Conservation (phyloP, 202 grass and related monocot species). For the Alloteropsis angusta region DNA sequence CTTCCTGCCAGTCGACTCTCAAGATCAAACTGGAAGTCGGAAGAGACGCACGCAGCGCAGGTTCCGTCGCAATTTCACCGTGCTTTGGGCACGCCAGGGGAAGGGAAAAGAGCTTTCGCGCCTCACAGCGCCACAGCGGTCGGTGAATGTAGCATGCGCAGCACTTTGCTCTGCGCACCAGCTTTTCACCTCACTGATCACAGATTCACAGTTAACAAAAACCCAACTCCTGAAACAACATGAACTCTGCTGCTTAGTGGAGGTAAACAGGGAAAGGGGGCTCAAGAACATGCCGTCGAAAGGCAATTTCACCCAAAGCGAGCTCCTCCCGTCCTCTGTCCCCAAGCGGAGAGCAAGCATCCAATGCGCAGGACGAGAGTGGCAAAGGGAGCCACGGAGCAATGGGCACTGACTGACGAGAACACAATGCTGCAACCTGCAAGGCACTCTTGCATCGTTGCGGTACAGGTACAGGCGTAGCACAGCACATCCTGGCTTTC, state of each 20-base stretch:
- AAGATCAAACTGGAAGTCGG: neutral
- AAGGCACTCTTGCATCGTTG: neutral
- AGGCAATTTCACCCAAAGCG: neutral
- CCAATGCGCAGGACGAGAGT: slow-evolving; percentile 12
- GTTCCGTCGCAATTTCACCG: neutral
- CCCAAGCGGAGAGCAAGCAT: slow-evolving; percentile 11
- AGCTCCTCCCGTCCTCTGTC: neutral
- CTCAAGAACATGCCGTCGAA: neutral
- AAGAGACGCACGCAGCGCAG: neutral
- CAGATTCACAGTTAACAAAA: neutral
- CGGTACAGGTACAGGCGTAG: neutral
- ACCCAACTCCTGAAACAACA: too few relatives aligned
- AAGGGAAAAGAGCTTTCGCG: too few relatives aligned
- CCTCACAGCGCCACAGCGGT: neutral
- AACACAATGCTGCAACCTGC: neutral
- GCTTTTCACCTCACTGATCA: neutral
- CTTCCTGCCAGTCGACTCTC: neutral
- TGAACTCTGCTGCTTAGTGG: too few relatives aligned
- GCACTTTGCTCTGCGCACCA: too few relatives aligned
- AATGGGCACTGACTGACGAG: neutral
- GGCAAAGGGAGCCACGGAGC: neutral
- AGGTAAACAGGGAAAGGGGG: too few relatives aligned
- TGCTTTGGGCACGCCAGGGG: too few relatives aligned
- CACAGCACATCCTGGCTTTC: neutral
- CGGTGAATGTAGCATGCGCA: neutral